Evolutionary conservation across 2,329 filamentous ascomycete genomes (phyloP), one percentile per base, ranked within the genome.

Genomic region (Talaromyces sp.): DNA sequence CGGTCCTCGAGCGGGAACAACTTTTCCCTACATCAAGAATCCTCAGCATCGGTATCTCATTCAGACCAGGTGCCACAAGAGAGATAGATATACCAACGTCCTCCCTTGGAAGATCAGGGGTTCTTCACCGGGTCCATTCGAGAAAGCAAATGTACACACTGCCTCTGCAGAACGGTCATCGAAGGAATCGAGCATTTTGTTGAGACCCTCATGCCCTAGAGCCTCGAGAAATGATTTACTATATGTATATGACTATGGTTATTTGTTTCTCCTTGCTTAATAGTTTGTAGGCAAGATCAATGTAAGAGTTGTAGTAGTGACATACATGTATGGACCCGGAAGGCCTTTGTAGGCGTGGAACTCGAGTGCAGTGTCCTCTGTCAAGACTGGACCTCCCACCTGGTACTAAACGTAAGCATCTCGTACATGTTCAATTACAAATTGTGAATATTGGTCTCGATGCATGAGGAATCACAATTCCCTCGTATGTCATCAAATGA

Each of bases 61-160:
- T 41, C 19, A 49, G 39, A 54, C 2, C 6, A 3, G 11, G 43
- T 24, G 6, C 19, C 7, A 27, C 39, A 13, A 16, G 33, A 19
- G 3, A 41, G 60, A 43, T 43, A n/a, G 33, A 66, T 57, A 57
- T 54, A 92, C 91, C 71, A 90, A 84, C 13, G 93, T 97, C 66
- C 92, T 85, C 9, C 95, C 95, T 79, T 99, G 93, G 80, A 99
- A 99, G 16, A 98, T 83, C 33, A 96, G 84, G 1, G 92, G 89
- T 73, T 96, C 88, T 62, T 91, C 84, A 2, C 91, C 93, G 4
- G 93, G 95, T 0, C 94, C 95, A 68, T 89, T 85, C 63, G 87
- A 95, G 80, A 96, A 97, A 27, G 89, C 95, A 79, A 99, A 99
- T 0, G 95, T 99, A 80, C 94, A 97, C 54, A 99, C 91, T 19